Evolutionary conservation across 2,329 filamentous ascomycete genomes (phyloP).

Genomic region (Penicillium sp.): DNA sequence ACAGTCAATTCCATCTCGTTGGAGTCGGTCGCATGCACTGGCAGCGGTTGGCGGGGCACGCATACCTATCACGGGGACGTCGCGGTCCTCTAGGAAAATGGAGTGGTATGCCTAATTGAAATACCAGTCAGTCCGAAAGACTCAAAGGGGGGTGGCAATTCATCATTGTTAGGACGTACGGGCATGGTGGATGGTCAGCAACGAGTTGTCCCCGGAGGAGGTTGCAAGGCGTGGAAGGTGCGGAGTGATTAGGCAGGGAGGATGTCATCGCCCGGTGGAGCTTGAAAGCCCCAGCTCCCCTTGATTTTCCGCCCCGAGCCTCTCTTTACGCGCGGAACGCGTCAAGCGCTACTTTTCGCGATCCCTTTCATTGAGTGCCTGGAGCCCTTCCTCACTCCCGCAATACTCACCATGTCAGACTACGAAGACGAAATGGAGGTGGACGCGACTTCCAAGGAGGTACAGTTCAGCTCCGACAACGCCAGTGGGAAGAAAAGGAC

Average conservation of each 20-base stretch:
- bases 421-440: constrained; percentile 67
- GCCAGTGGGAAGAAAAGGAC: constrained; percentile 77
- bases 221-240: constrained; percentile 11
- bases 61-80: constrained; percentile 62
- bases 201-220: constrained; percentile 6
- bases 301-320: constrained; percentile 42
- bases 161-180: constrained; percentile 33
- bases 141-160: not conserved
- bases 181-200: constrained; percentile 43
- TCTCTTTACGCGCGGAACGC: constrained; percentile 45
- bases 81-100: constrained; percentile 82
- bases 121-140: constrained; percentile 15
- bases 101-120: constrained; percentile 83
- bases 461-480: constrained; percentile 70
- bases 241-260: constrained; percentile 14
- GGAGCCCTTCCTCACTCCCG: not conserved
- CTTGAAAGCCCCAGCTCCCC: constrained; percentile 16
- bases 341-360: constrained; percentile 24
- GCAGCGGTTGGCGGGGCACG: constrained; percentile 16
- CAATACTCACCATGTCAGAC: constrained; percentile 49
- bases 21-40: not conserved
- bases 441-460: constrained; percentile 53
- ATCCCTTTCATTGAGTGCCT: not conserved
- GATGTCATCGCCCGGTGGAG: constrained; percentile 32
- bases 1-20: constrained; percentile 11